phyloP scores from a whole-genome alignment of 1,284 basidiomycete species.

The Puccinia hordei region DNA sequence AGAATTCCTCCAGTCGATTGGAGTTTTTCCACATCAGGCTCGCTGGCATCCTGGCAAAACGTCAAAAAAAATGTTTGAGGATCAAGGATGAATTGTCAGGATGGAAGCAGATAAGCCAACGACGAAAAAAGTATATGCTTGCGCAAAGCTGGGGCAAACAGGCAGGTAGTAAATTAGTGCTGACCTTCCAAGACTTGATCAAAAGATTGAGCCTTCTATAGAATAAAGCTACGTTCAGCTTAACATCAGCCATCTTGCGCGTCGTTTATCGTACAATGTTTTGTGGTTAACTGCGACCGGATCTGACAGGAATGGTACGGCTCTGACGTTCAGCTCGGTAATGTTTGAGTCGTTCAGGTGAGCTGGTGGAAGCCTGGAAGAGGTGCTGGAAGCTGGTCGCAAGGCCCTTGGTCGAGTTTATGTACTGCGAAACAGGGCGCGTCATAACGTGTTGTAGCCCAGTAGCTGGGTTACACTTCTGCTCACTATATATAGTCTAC shows the following conservation, averaged over 20 bases:
- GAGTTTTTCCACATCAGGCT: constrained; percentile 9
- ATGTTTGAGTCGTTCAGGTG: too few relatives aligned
- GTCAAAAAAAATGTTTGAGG: neutral
- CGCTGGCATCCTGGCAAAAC: constrained; percentile 10
- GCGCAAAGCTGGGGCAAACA: neutral
- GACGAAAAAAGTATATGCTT: neutral
- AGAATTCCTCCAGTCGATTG: constrained; percentile 18
- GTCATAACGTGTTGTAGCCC: too few relatives aligned
- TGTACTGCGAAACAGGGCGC: too few relatives aligned
- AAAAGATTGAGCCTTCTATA: constrained; percentile 21
- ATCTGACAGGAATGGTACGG: too few relatives aligned
- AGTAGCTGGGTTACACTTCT: too few relatives aligned
- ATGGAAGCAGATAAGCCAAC: neutral
- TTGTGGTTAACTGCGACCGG: too few relatives aligned
- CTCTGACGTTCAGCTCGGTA: too few relatives aligned
- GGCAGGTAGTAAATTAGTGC: neutral
- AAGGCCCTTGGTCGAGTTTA: too few relatives aligned
- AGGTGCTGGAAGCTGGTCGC: too few relatives aligned
- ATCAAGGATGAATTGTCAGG: too few relatives aligned
- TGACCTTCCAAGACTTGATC: constrained; percentile 35
- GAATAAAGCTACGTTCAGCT: constrained; percentile 17
- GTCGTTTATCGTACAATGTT: neutral
- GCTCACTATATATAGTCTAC: too few relatives aligned
- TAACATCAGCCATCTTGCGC: constrained; percentile 23
- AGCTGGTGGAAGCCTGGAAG: too few relatives aligned